These are phyloP conservation scores for Kazachstania kunashirensis DNA, from an alignment of 805 yeast genomes.

Conservation along the genomic window DNA sequence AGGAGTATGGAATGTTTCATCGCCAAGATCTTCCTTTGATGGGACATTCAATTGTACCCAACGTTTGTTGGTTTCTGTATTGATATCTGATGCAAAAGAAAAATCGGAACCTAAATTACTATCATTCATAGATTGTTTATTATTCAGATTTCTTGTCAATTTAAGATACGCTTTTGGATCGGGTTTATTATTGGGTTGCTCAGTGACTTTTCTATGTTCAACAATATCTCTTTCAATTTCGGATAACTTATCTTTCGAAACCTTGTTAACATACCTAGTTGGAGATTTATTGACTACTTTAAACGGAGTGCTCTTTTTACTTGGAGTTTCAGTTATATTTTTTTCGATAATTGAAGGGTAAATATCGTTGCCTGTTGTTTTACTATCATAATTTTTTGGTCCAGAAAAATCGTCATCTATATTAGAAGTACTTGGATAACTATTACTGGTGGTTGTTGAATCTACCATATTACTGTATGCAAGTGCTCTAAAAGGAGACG, in stretches of 20 bases:
- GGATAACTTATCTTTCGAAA: not conserved
- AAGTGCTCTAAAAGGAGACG: slow-evolving; percentile 1
- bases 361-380: no score
- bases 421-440: no score
- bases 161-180: not conserved
- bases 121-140: slow-evolving; percentile 1
- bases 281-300: slow-evolving; percentile 20
- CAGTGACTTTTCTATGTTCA: not conserved
- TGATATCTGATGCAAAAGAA: slow-evolving; percentile 14
- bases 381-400: no score
- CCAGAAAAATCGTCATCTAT: no score
- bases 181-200: not conserved
- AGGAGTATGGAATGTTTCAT: slow-evolving; percentile 9
- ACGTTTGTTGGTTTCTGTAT: slow-evolving; percentile 11
- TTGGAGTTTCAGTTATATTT: no score
- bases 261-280: slow-evolving; percentile 9
- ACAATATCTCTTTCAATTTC: not conserved
- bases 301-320: slow-evolving; percentile 6
- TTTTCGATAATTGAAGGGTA: no score
- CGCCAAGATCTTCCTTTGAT: slow-evolving; percentile 17
- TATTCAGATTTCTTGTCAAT: not conserved
- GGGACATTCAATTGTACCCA: slow-evolving; percentile 17
- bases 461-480: not conserved
- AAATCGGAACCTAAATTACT: slow-evolving; percentile 10
- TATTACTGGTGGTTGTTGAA: no score